These are phyloP conservation scores for Xylaria bambusicola DNA, from an alignment of 495 filamentous ascomycete genomes.

Conservation along the genomic window DNA sequence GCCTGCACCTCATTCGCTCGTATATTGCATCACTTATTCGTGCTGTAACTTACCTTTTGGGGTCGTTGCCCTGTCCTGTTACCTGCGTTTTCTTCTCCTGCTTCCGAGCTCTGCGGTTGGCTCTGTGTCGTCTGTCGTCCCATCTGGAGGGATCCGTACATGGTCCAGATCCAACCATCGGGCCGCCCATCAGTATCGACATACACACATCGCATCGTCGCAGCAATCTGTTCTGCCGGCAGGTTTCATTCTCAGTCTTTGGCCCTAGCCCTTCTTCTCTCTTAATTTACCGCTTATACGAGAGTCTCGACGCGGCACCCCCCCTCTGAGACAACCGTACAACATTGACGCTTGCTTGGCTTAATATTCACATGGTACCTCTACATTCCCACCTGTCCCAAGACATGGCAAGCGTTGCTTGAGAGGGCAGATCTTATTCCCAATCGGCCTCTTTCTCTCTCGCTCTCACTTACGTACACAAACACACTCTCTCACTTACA, in stretches of 20 bases:
- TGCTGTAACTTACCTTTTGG: slow-evolving; percentile 22
- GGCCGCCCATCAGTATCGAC: slow-evolving; percentile 21
- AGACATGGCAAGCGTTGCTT: slow-evolving; percentile 33
- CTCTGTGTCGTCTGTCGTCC: slow-evolving; percentile 23
- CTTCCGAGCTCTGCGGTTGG: slow-evolving; percentile 12
- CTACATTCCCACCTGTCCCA: slow-evolving; percentile 18
- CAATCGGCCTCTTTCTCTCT: slow-evolving; percentile 9
- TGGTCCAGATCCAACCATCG: slow-evolving; percentile 37
- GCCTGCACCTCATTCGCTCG: slow-evolving; percentile 24
- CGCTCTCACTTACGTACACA: no score
- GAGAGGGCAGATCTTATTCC: slow-evolving; percentile 14
- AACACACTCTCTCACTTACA: neutral
- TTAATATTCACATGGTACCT: slow-evolving; percentile 18
- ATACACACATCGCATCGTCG: neutral
- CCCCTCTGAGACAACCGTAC: slow-evolving; percentile 19
- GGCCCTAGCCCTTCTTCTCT: slow-evolving; percentile 35
- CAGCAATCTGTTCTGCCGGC: slow-evolving; percentile 32
- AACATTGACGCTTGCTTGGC: slow-evolving; percentile 28
- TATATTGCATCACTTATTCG: slow-evolving; percentile 17
- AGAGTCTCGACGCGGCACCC: slow-evolving; percentile 31
- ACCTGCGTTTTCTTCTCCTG: slow-evolving; percentile 12
- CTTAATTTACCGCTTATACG: slow-evolving; percentile 36
- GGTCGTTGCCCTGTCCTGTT: slow-evolving; percentile 17
- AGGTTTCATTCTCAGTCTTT: slow-evolving; percentile 38
- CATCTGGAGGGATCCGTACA: slow-evolving; percentile 30